These are phyloP conservation scores for Podospora conica DNA, from an alignment of 495 filamentous ascomycete genomes.

Conservation along the genomic window DNA sequence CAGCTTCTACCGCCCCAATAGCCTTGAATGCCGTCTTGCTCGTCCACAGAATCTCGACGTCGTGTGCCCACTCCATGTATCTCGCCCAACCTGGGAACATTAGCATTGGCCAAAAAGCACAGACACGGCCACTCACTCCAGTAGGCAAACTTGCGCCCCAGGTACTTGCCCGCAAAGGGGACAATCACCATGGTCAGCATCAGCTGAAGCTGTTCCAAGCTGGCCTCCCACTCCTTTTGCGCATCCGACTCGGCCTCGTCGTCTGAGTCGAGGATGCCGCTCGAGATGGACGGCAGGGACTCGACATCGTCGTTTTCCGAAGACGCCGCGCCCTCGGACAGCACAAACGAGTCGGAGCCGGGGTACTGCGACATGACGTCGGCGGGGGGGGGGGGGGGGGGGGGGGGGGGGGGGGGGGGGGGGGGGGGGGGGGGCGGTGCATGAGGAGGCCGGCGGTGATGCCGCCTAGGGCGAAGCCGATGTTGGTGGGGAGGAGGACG, in stretches of 20 bases:
- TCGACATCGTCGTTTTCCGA: slow-evolving; percentile 63
- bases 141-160: slow-evolving; percentile 90
- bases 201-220: slow-evolving; percentile 85
- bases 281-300: slow-evolving; percentile 70
- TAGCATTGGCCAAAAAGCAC: slow-evolving; percentile 15
- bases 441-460: too few relatives aligned
- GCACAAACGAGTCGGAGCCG: slow-evolving; percentile 38
- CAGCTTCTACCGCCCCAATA: slow-evolving; percentile 62
- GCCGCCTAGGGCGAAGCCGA: too few relatives aligned
- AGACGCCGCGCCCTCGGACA: slow-evolving; percentile 34
- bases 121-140: slow-evolving; percentile 62
- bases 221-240: slow-evolving; percentile 89
- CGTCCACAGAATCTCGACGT: slow-evolving; percentile 47
- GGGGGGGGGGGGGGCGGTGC: background rate
- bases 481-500: too few relatives aligned
- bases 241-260: slow-evolving; percentile 67
- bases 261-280: slow-evolving; percentile 51
- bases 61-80: slow-evolving; percentile 54
- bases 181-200: slow-evolving; percentile 89
- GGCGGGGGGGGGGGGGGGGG: background rate
- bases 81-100: slow-evolving; percentile 44
- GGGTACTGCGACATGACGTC: slow-evolving; percentile 29
- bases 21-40: slow-evolving; percentile 54
- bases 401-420: background rate
- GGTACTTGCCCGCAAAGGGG: slow-evolving; percentile 86